phyloP scores from a whole-genome alignment of 768 basidiomycete species.

The Leucocoprinus leucothites region DNA sequence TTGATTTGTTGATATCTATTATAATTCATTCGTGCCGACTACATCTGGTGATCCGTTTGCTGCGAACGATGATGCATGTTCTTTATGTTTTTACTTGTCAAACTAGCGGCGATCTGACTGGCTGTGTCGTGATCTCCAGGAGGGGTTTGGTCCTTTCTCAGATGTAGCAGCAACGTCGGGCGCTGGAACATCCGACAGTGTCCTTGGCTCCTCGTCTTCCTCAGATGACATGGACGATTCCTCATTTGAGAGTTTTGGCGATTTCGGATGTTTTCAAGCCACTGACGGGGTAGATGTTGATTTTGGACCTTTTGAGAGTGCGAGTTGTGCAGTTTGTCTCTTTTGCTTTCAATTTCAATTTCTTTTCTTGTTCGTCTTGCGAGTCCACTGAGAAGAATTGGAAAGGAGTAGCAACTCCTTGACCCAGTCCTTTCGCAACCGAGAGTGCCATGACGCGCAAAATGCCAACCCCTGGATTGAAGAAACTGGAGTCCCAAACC shows the following conservation, averaged over 20 bases:
- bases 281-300: conserved; percentile 24
- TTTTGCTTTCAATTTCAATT: too few species aligned
- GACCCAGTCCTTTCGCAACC: too few species aligned
- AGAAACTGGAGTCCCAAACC: too few species aligned
- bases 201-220: conserved; percentile 47
- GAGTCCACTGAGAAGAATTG: too few species aligned
- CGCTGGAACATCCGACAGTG: conserved; percentile 43
- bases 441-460: too few species aligned
- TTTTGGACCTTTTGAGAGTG: conserved; percentile 8
- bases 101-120: too few species aligned
- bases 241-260: conserved; percentile 73
- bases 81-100: conserved; percentile 1
- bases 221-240: conserved; percentile 64
- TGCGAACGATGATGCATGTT: conserved; percentile 49
- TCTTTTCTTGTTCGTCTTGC: too few species aligned
- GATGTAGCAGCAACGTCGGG: conserved; percentile 47
- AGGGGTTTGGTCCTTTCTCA: conserved; percentile 78
- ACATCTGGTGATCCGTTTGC: conserved; percentile 49
- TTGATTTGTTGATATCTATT: too few species aligned
- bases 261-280: conserved; percentile 78
- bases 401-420: too few species aligned
- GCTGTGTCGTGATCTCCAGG: conserved; percentile 36
- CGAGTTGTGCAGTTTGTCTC: too few species aligned
- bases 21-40: conserved; percentile 52
- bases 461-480: too few species aligned